Percentiles rank a stretch among this genome's conserved stretches.
Evolutionary conservation across 148 eudicot species (phyloP).

Genomic region (Linanthus parryae): DNA sequence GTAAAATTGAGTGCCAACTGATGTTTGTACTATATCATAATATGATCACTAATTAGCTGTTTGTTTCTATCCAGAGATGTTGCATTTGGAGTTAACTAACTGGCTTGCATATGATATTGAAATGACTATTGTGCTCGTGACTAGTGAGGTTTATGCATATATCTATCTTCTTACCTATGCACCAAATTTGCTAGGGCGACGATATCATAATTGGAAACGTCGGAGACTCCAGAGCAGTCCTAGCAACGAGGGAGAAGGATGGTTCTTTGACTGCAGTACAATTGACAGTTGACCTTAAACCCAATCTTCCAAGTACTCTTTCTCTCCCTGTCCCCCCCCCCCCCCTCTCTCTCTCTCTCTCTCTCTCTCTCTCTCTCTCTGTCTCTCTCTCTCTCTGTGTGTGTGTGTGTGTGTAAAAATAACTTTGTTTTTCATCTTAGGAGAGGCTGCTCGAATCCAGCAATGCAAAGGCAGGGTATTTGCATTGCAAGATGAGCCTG

Average conservation of each 20-base stretch:
- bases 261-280: constrained; percentile 53
- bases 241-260: constrained; percentile 56
- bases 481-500: constrained; percentile 73
- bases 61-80: too few relatives aligned
- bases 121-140: too few relatives aligned
- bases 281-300: constrained; percentile 78
- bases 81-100: too few relatives aligned
- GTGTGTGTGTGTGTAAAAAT: background rate
- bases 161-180: background rate
- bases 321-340: constrained; percentile 9
- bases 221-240: constrained; percentile 91
- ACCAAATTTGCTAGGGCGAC: constrained; percentile 47
- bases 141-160: too few relatives aligned
- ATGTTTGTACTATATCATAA: too few relatives aligned
- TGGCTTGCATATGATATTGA: too few relatives aligned
- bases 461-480: constrained; percentile 75
- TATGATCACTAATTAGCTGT: too few relatives aligned
- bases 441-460: constrained; percentile 70
- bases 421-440: constrained; percentile 24
- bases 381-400: background rate
- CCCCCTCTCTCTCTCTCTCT: constrained; percentile 9
- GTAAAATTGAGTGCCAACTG: too few relatives aligned
- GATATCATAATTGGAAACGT: constrained; percentile 80
- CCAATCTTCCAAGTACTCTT: constrained; percentile 64
- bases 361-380: background rate